These are phyloP conservation scores for Paramecium tetraurelia DNA, from an alignment of 73 alveolate genomes.

Conservation along the genomic window DNA sequence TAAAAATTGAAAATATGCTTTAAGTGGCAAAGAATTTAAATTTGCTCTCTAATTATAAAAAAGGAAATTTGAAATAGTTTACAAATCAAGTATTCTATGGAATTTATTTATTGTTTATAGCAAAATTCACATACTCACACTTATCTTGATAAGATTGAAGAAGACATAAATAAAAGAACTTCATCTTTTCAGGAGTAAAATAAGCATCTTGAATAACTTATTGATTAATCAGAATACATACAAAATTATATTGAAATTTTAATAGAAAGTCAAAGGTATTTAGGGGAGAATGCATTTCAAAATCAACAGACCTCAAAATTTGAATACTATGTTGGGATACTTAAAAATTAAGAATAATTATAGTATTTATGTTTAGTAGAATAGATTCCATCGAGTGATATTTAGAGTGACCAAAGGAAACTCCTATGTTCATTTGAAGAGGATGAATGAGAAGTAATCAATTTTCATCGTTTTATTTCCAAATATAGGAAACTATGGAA, in stretches of 20 bases:
- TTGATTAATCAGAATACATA: background rate
- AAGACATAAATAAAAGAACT: background rate
- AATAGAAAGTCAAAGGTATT: background rate
- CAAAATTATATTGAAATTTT: background rate
- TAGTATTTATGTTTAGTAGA: background rate
- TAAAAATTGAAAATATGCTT: background rate
- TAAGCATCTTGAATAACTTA: conserved; percentile 13
- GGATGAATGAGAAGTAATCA: background rate
- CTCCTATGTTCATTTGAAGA: background rate
- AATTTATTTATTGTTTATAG: background rate
- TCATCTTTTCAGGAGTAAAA: background rate
- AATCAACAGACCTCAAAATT: background rate
- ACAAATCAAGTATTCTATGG: background rate
- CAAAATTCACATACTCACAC: conserved; percentile 2
- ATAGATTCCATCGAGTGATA: conserved; percentile 23
- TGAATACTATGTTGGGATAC: conserved; percentile 41
- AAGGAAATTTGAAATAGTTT: background rate
- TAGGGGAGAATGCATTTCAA: background rate
- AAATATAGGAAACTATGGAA: background rate
- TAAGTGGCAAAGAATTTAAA: background rate
- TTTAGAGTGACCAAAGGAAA: conserved; percentile 57
- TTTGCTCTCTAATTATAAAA: background rate
- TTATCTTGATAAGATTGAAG: conserved; percentile 43
- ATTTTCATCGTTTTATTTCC: background rate
- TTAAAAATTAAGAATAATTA: background rate